These are phyloP conservation scores for Pseudisothecium myosuroides DNA, from an alignment of 225 moss, liverwort and hornwort species.

Conservation along the genomic window DNA sequence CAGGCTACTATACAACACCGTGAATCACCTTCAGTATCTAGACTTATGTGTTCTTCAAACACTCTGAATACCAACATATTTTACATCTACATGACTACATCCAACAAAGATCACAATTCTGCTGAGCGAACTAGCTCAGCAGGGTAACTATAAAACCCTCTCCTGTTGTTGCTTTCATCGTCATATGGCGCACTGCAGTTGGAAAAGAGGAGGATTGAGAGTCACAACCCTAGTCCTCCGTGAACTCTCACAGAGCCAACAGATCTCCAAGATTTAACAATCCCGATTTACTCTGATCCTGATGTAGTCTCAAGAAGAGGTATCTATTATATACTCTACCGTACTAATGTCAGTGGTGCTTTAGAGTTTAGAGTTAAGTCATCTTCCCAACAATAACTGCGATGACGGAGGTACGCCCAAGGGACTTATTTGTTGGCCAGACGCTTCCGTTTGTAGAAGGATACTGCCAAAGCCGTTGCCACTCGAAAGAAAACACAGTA, in stretches of 20 bases:
- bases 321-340: background rate
- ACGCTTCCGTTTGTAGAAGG: background rate
- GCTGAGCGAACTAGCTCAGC: background rate
- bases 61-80: background rate
- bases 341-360: background rate
- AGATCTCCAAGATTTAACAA: background rate
- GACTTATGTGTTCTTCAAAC: background rate
- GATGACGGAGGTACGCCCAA: background rate
- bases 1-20: background rate
- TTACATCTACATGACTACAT: background rate
- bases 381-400: background rate
- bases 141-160: background rate
- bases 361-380: background rate
- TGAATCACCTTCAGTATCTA: background rate
- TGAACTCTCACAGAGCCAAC: background rate
- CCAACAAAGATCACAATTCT: background rate
- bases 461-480: slow-evolving; percentile 1
- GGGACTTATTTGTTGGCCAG: background rate
- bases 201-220: background rate
- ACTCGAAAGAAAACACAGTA: slow-evolving; percentile 48
- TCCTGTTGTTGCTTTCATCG: background rate
- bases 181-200: background rate
- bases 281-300: background rate
- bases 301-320: background rate
- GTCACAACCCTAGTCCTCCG: background rate